Base-by-base conservation (phyloP, 2,329 filamentous ascomycete genomes). In the Lasiodiplodia sp. region DNA sequence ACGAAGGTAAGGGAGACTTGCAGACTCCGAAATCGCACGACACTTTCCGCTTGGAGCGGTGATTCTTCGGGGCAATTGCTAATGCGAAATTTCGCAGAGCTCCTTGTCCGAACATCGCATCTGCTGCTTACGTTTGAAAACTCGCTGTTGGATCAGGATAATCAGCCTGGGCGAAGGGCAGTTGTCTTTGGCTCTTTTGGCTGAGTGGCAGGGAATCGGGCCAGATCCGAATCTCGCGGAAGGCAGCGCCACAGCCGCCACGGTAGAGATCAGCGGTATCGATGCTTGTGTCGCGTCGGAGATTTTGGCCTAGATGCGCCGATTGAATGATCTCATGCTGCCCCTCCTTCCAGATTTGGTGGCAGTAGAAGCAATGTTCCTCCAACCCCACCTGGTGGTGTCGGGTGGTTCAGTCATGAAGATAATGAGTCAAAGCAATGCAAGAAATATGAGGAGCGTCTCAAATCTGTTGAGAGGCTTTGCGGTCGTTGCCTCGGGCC, bases 81-180 rank as follows among this genome's bases (percentile, higher is more conserved):
- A 51, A 68, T 37, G 58, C 51, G 38, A 31, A 66, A 68, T 49
- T 34, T 52, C 28, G 3, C 73, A 92, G 91, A 93, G 80, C 79
- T 94, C 66, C 79, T 91, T 52, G 84, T 94, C 44, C 86, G 88
- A 60, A 88, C 89, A 3, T 87, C 85, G 60, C 85, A 86, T 73
- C 81, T 93, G 44, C 82, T 92, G 16, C 78, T 91, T 47, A 88
- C 86, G 69, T 81, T 92, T 28, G 92, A 96, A 75, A 83, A 87
- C 74, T 89, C 89, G 1, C 81, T 88, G 68, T 81, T 85, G 62
- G 86, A 91, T 73, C 86, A 91, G 71, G 81, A 86, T 58, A 84
- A 84, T 56, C 81, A 85, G 70, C 85, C 86, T 75, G 89, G 88
- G 78, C 40, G 40, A 18, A 92, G 90, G 79, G 89, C 90, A 66